Base-by-base conservation (phyloP, 352 stramenopile genomes). In the Pythium monospermum region DNA sequence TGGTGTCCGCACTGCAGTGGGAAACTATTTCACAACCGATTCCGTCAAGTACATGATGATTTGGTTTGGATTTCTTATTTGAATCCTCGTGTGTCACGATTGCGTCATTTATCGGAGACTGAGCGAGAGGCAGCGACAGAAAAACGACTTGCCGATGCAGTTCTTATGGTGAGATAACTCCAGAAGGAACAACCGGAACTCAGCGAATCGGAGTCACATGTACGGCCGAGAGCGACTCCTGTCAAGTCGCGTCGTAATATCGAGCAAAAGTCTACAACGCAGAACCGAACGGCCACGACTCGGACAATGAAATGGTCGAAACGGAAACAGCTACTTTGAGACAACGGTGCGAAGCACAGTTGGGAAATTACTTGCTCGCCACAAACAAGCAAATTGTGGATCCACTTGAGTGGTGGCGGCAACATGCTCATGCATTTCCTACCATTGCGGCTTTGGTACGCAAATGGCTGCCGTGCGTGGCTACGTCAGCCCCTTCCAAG, bases 401-500 rank as follows among this genome's bases (percentile, higher is more conserved):
- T n/a, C n/a, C n/a, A n/a, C n/a, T n/a, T n/a, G n/a, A n/a, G n/a
- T n/a, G n/a, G n/a, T 40, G 35, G 35, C 8, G 35, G 19, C 8
- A 5, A 40, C 8, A 40, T n/a, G 35, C 8, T 7, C 5, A 11
- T n/a, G 8, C 6, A 10, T 40, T 40, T 18, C 35, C 16, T 7
- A 19, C 7, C 16, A 5, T 40, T 10, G 8, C 35, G 6, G 16
- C 19, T 7, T n/a, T 40, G 16, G 35, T n/a, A 5, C 35, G 35
- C 6, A 40, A 18, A 19, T 40, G 35, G 35, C 16, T 40, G 16
- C 19, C 16, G 35, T 40, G 35, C 19, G 41, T 62, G 4, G 54
- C 46, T 28, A 62, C 46, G 0, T 62, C 46, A 5, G 47, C 53
- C 5, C 46, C 54, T 15, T 53, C 54, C 0, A 47, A 62, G 32